Conservation (phyloP, 441 rosid genomes). For the Theobroma grandiflorum region DNA sequence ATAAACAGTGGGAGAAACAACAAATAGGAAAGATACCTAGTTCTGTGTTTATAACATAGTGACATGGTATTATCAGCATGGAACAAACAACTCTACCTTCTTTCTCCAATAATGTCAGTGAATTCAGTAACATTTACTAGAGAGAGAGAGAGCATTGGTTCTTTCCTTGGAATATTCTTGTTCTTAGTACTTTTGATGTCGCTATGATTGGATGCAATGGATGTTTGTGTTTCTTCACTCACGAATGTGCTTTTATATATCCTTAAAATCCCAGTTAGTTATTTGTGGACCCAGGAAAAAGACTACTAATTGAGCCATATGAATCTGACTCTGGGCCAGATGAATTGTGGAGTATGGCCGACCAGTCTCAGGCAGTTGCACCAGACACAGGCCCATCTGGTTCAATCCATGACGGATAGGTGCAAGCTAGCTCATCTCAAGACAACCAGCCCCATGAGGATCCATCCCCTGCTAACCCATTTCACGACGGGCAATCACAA, state of each 20-base stretch:
- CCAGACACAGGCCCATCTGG: no score
- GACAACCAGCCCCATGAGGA: no score
- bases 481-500: no score
- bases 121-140: slow-evolving; percentile 4
- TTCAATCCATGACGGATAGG: no score
- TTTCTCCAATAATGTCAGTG: background rate
- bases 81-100: slow-evolving; percentile 14
- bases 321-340: no score
- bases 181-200: background rate
- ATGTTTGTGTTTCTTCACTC: background rate
- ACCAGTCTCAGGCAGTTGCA: no score
- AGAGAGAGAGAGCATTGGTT: background rate
- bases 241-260: background rate
- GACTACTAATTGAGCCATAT: no score
- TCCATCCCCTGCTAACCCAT: no score
- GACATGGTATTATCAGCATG: background rate
- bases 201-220: background rate
- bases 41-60: background rate
- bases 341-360: no score
- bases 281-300: background rate
- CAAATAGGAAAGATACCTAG: no score
- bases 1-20: background rate
- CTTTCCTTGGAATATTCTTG: background rate
- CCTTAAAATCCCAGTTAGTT: slow-evolving; percentile 54
- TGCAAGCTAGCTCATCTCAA: no score